These are phyloP conservation scores for Coemansia sp. DNA, from an alignment of 192 early-diverging fungal genomes.

Conservation along the genomic window DNA sequence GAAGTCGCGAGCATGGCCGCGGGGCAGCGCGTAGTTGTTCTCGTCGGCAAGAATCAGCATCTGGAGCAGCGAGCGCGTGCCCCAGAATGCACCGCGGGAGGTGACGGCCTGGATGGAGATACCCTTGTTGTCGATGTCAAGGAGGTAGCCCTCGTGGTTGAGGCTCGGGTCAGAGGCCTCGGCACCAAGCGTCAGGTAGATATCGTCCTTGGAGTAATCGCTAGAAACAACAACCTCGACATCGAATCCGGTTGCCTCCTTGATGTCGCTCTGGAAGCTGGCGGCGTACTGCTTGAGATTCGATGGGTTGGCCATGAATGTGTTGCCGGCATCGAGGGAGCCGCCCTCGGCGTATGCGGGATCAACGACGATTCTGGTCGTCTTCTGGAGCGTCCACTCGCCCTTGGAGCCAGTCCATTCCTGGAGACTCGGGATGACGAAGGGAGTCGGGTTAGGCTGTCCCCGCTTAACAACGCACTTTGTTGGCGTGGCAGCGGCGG, in stretches of 20 bases:
- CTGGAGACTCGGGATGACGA: conserved; percentile 46
- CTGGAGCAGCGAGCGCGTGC: conserved; percentile 49
- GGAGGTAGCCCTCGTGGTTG: conserved; percentile 41
- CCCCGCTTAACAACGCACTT: conserved; percentile 3
- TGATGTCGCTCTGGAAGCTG: conserved; percentile 40
- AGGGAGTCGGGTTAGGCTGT: conserved; percentile 37
- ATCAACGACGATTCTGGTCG: conserved; percentile 43
- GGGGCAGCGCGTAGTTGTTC: conserved; percentile 34
- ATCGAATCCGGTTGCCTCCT: conserved; percentile 31
- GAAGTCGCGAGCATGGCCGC: conserved; percentile 45
- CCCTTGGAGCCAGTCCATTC: conserved; percentile 42
- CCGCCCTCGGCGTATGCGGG: conserved; percentile 35
- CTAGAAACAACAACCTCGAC: conserved; percentile 32
- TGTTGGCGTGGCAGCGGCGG: conserved; percentile 5
- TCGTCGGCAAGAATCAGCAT: conserved; percentile 52
- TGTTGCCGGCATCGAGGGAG: conserved; percentile 24
- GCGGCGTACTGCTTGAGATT: conserved; percentile 35
- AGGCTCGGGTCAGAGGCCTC: conserved; percentile 27
- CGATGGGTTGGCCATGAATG: conserved; percentile 46
- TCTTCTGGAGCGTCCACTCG: conserved; percentile 31
- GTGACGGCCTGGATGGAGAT: conserved; percentile 37
- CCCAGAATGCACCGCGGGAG: conserved; percentile 52
- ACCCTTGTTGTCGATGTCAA: conserved; percentile 42
- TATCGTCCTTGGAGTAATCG: conserved; percentile 24
- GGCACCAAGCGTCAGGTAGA: conserved; percentile 47